Conservation (phyloP, 106 monocot species). For the Dendrobium officinale region DNA sequence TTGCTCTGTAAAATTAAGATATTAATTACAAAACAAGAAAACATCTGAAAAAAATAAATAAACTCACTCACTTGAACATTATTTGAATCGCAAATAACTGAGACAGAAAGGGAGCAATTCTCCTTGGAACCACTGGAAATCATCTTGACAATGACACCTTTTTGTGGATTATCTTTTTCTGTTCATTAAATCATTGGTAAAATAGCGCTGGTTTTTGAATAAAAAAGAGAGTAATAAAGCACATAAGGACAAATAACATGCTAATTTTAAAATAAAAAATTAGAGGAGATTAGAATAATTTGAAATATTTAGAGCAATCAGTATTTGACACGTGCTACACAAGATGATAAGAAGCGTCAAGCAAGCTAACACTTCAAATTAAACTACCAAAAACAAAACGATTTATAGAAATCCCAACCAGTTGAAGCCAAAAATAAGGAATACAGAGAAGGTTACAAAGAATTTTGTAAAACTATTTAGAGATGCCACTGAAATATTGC, state of each 20-base stretch:
- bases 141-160: conserved; percentile 7
- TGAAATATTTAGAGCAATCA: not conserved
- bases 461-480: not conserved
- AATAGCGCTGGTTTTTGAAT: not conserved
- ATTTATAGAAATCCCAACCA: not conserved
- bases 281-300: not conserved
- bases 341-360: conserved; percentile 1
- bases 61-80: conserved; percentile 1
- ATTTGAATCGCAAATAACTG: conserved; percentile 3
- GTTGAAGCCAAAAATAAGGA: not conserved
- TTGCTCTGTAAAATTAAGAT: not conserved
- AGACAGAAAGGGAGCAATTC: conserved; percentile 7
- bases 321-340: not conserved
- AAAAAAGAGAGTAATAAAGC: not conserved
- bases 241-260: not conserved
- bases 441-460: not conserved
- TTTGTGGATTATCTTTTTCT: conserved; percentile 5
- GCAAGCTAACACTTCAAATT: not conserved
- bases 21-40: not conserved
- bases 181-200: not conserved
- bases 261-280: not conserved
- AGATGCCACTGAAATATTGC: not conserved
- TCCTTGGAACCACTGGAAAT: not conserved
- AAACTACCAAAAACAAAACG: not conserved
- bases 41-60: not conserved